These are phyloP conservation scores for Dioscorea zingiberensis DNA, from an alignment of 106 monocot species.

Conservation along the genomic window DNA sequence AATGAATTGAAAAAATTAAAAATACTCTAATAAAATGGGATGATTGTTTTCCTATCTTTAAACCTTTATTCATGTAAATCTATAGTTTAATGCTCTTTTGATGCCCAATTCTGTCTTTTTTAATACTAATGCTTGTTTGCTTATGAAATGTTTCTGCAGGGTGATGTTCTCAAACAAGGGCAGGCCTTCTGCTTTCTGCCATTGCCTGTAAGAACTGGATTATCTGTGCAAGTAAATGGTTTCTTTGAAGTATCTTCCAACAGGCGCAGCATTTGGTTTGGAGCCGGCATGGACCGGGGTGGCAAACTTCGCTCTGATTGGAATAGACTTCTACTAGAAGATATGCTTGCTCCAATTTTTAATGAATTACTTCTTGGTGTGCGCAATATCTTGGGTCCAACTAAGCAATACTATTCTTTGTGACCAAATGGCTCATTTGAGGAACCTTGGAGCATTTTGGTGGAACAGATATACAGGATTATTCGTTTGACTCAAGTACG, in stretches of 20 bases:
- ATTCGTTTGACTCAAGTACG: constrained; percentile 50
- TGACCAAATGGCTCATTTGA: constrained; percentile 87
- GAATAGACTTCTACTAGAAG: constrained; percentile 85
- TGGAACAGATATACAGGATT: constrained; percentile 46
- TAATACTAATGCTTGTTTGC: too few species aligned
- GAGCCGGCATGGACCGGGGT: constrained; percentile 88
- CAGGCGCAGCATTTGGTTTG: constrained; percentile 94
- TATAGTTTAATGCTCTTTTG: too few species aligned
- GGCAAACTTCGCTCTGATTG: constrained; percentile 97
- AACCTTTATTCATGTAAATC: too few species aligned
- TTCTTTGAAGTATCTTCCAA: constrained; percentile 99
- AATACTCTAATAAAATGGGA: too few species aligned
- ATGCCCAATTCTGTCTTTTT: too few species aligned
- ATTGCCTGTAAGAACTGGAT: constrained; percentile 82
- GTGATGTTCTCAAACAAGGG: constrained; percentile 65
- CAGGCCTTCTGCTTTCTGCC: constrained; percentile 96
- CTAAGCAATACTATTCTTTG: constrained; percentile 64
- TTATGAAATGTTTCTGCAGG: constrained; percentile 35
- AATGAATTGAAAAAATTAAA: too few species aligned
- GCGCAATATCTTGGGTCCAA: constrained; percentile 44
- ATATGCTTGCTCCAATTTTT: constrained; percentile 75
- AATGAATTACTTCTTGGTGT: constrained; percentile 59
- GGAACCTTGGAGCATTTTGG: constrained; percentile 79
- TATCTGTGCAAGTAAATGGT: constrained; percentile 88
- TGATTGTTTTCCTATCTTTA: too few species aligned